phyloP scores from a whole-genome alignment of 2,329 filamentous ascomycete species.

The Spiromastix sp. region DNA sequence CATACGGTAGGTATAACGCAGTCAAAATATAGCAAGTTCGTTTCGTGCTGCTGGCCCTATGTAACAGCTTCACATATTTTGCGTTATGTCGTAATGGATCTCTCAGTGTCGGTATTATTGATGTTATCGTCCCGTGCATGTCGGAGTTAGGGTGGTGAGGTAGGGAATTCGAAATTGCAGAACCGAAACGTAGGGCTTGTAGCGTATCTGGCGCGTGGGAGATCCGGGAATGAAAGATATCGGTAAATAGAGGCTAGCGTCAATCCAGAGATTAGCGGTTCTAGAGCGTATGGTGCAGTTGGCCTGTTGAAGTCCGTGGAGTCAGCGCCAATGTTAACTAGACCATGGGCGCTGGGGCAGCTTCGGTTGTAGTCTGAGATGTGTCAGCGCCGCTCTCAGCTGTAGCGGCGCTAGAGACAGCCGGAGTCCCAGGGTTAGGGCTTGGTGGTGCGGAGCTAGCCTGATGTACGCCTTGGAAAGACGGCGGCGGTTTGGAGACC shows the following conservation, averaged over 20 bases:
- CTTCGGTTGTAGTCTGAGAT: too few relatives aligned
- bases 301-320: too few relatives aligned
- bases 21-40: too few relatives aligned
- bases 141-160: background rate
- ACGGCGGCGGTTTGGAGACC: slow-evolving; percentile 2
- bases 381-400: slow-evolving; percentile 5
- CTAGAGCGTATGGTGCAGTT: too few relatives aligned
- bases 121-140: too few relatives aligned
- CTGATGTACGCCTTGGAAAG: slow-evolving; percentile 9
- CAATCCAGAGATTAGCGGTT: too few relatives aligned
- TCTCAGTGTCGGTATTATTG: too few relatives aligned
- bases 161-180: background rate
- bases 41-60: too few relatives aligned
- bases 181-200: background rate
- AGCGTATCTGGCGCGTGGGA: background rate
- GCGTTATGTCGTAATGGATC: too few relatives aligned
- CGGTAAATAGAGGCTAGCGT: background rate
- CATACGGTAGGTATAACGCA: too few relatives aligned
- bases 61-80: too few relatives aligned
- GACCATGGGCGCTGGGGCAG: slow-evolving; percentile 2
- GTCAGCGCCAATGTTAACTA: too few relatives aligned
- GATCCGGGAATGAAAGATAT: background rate
- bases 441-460: slow-evolving; percentile 3
- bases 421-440: slow-evolving; percentile 5
- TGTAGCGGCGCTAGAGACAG: slow-evolving; percentile 4